phyloP scores from a whole-genome alignment of 805 yeast species.

The Nakazawaea wickerhamii region DNA sequence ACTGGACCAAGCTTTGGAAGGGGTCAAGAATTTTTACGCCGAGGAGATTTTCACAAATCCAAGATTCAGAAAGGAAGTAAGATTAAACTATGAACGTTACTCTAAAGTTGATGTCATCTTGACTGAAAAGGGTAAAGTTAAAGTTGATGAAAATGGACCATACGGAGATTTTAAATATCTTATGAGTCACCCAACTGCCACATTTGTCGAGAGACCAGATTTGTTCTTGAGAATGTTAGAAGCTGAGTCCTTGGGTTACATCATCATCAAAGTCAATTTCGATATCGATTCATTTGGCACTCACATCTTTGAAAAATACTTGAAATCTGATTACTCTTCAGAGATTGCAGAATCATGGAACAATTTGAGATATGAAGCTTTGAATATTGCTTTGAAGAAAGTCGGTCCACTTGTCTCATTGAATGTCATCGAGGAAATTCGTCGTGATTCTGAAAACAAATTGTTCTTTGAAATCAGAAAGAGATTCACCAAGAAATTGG shows the following conservation, averaged over 20 bases:
- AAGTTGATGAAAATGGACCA: conserved; percentile 74
- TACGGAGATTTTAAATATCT: conserved; percentile 92
- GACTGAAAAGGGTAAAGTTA: conserved; percentile 77
- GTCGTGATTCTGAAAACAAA: conserved; percentile 67
- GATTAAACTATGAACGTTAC: conserved; percentile 55
- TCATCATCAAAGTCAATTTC: conserved; percentile 56
- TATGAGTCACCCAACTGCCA: conserved; percentile 69
- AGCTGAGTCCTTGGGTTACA: conserved; percentile 78
- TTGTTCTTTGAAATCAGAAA: conserved; percentile 67
- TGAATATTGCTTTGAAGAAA: conserved; percentile 62
- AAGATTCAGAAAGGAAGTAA: conserved; percentile 64
- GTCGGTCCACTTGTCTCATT: conserved; percentile 62
- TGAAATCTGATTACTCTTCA: conserved; percentile 74
- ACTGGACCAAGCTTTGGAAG: conserved; percentile 57
- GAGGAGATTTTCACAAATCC: conserved; percentile 81
- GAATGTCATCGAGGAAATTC: conserved; percentile 77
- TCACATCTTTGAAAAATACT: conserved; percentile 43
- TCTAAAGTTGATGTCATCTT: conserved; percentile 68
- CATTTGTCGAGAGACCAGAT: conserved; percentile 72
- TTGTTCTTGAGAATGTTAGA: conserved; percentile 82
- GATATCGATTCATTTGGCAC: conserved; percentile 32
- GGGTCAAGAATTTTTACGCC: conserved; percentile 69
- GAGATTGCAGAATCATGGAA: conserved; percentile 81
- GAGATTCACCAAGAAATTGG: conserved; percentile 62
- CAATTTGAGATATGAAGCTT: conserved; percentile 58